Evolutionary conservation across 805 yeast species (phyloP).

Genomic region (Saturnispora bothae): DNA sequence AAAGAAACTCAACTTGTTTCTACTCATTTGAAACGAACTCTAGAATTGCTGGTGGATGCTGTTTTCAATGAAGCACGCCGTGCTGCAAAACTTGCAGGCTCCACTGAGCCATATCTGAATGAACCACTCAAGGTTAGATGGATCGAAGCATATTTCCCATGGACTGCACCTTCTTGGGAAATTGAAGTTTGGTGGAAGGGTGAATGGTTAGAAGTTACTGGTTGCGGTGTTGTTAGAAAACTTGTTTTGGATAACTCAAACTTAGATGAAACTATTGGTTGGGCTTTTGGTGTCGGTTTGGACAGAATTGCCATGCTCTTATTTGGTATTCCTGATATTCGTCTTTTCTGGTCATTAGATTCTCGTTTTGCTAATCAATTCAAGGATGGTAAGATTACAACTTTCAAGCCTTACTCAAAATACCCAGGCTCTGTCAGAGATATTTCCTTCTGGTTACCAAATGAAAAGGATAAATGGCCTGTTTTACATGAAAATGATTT

Average conservation of each 20-base stretch:
- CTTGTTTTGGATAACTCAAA: slow-evolving; percentile 70
- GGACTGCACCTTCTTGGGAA: slow-evolving; percentile 98
- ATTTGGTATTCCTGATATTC: slow-evolving; percentile 90
- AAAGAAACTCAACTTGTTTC: slow-evolving; percentile 60
- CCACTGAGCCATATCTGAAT: slow-evolving; percentile 47
- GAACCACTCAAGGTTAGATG: slow-evolving; percentile 82
- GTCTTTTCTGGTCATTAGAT: slow-evolving; percentile 86
- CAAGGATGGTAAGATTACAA: slow-evolving; percentile 47
- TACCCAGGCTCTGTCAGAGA: slow-evolving; percentile 84
- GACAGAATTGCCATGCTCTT: slow-evolving; percentile 93
- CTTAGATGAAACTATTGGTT: slow-evolving; percentile 58
- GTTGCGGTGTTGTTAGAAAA: slow-evolving; percentile 84
- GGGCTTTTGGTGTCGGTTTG: slow-evolving; percentile 97
- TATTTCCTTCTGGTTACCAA: slow-evolving; percentile 82
- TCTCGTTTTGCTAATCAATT: slow-evolving; percentile 71
- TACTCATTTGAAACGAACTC: slow-evolving; percentile 71
- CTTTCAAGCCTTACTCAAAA: slow-evolving; percentile 81
- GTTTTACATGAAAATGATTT: slow-evolving; percentile 75
- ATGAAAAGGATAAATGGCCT: slow-evolving; percentile 13
- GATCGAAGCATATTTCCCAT: slow-evolving; percentile 93
- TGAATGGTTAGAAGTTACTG: slow-evolving; percentile 95
- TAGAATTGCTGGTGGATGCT: slow-evolving; percentile 73
- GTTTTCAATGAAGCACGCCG: slow-evolving; percentile 66
- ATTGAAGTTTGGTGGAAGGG: slow-evolving; percentile 99
- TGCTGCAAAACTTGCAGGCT: slow-evolving; percentile 52